Base-by-base conservation (phyloP, 345 rosid genomes). In the Luvunga scandens region DNA sequence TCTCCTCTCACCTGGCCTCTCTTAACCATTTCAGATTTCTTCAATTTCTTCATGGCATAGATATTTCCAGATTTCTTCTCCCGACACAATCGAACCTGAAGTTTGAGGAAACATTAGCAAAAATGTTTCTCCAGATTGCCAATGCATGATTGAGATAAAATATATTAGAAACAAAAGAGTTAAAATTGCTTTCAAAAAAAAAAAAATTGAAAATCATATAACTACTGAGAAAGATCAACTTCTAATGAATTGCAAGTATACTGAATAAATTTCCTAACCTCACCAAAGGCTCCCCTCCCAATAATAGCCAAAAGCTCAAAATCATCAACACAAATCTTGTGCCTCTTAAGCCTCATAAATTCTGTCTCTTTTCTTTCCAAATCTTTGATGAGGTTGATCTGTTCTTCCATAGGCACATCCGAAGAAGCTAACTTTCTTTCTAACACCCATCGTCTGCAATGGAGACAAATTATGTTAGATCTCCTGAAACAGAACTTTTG, bases 1-100 rank as follows among this genome's bases (percentile, higher is more conserved):
- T 75, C 73, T 73, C 75, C 82, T 68, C 79, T 86, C 85, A 95
- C 98, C 95, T 95, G 98, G 80, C 98, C 98, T 83, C 94, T 87
- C 87, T 81, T 91, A 77, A 95, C 88, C 98, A 95, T 95, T 88
- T 95, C 98, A 72, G 98, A 91, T 88, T 95, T 95, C 93, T 95
- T 91, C 88, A 95, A 87, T 85, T 95, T 95, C 89, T 95, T 95
- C 99, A 95, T 95, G 67, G 99, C 99, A 88, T 91, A 95, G 64
- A 95, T 95, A 77, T 91, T 89, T 78, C 96, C 98, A 79, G 99
- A 95, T 83, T 95, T 95, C 88, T 89, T 95, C 93, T 95, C 98
- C 61, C 93, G 89, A 74, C 97, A 92, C 79, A 95, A 69, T 50
- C 90, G 93, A 83, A 95, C 99, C 99, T 93, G 89, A 71, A 77